Conservation (phyloP, 768 basidiomycete genomes). For the Polyporus arcularius region DNA sequence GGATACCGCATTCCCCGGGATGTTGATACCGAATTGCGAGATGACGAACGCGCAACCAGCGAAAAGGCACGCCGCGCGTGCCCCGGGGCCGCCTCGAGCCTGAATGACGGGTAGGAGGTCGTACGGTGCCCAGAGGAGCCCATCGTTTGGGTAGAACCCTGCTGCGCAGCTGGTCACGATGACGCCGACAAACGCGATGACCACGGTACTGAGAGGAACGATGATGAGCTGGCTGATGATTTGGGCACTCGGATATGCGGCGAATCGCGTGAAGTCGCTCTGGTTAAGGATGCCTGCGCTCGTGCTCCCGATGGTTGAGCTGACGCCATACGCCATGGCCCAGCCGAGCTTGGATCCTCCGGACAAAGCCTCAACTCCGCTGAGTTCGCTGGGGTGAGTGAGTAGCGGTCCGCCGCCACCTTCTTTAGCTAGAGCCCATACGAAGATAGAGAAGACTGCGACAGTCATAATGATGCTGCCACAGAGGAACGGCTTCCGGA, state of each 20-base stretch:
- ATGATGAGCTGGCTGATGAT: slow-evolving; percentile 17
- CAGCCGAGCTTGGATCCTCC: slow-evolving; percentile 17
- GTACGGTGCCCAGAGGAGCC: slow-evolving; percentile 26
- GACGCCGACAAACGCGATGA: slow-evolving; percentile 20
- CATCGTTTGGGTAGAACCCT: slow-evolving; percentile 20
- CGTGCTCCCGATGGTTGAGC: slow-evolving; percentile 21
- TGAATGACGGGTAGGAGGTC: slow-evolving; percentile 22
- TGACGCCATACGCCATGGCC: slow-evolving; percentile 23
- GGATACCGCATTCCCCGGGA: slow-evolving; percentile 25
- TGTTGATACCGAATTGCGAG: slow-evolving; percentile 25
- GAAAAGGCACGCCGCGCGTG: slow-evolving; percentile 29
- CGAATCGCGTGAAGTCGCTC: slow-evolving; percentile 26
- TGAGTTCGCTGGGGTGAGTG: slow-evolving; percentile 9
- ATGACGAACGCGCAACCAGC: slow-evolving; percentile 22
- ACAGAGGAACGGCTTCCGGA: slow-evolving; percentile 22
- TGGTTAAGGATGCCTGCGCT: slow-evolving; percentile 25
- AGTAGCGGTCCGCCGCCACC: slow-evolving; percentile 23
- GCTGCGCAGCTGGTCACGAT: slow-evolving; percentile 24
- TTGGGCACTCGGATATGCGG: slow-evolving; percentile 8
- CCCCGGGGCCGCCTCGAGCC: slow-evolving; percentile 14
- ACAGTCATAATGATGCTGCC: slow-evolving; percentile 19
- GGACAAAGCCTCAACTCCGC: slow-evolving; percentile 5
- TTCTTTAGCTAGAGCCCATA: slow-evolving; percentile 22
- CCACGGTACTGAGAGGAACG: slow-evolving; percentile 16
- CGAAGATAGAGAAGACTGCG: slow-evolving; percentile 16